These are phyloP conservation scores for Microascus cirrosus DNA, from an alignment of 2,329 filamentous ascomycete genomes.

Conservation along the genomic window DNA sequence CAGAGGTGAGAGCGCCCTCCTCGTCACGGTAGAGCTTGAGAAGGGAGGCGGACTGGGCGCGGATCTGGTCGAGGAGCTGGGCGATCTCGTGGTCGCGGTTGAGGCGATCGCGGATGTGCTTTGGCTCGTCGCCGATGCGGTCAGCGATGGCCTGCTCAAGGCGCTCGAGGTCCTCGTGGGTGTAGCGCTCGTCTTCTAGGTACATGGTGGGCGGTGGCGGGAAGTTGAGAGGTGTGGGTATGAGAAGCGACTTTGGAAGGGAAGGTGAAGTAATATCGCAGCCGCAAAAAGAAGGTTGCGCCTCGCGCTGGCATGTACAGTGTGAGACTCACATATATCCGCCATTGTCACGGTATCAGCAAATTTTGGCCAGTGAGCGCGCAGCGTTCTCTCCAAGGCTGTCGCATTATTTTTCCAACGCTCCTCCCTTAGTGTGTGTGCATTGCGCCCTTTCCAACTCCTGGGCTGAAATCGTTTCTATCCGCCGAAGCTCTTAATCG, in stretches of 20 bases:
- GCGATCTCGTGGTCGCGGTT: slow-evolving; percentile 87
- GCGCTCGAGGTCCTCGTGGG: slow-evolving; percentile 94
- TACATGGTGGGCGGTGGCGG: slow-evolving; percentile 43
- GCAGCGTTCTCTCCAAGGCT: background rate
- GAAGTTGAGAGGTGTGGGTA: background rate
- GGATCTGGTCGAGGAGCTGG: slow-evolving; percentile 77
- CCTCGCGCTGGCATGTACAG: background rate
- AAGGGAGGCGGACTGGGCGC: slow-evolving; percentile 71
- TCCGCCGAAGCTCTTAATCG: background rate
- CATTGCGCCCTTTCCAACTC: too few relatives aligned
- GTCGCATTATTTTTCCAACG: background rate
- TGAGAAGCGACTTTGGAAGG: background rate
- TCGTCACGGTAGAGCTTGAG: slow-evolving; percentile 77
- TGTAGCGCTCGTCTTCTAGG: slow-evolving; percentile 83
- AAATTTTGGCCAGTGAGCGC: background rate
- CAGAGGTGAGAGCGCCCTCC: slow-evolving; percentile 58
- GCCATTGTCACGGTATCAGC: background rate
- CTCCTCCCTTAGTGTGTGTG: background rate
- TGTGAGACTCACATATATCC: background rate
- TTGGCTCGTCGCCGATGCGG: slow-evolving; percentile 77
- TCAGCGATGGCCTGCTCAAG: slow-evolving; percentile 90
- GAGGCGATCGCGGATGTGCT: slow-evolving; percentile 78
- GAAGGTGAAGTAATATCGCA: background rate
- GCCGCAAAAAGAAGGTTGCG: background rate
- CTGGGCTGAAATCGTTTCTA: background rate